Percentiles rank a stretch among this genome's conserved stretches.
Evolutionary conservation across 345 rosid species (phyloP).

Genomic region (Populus deltoides): DNA sequence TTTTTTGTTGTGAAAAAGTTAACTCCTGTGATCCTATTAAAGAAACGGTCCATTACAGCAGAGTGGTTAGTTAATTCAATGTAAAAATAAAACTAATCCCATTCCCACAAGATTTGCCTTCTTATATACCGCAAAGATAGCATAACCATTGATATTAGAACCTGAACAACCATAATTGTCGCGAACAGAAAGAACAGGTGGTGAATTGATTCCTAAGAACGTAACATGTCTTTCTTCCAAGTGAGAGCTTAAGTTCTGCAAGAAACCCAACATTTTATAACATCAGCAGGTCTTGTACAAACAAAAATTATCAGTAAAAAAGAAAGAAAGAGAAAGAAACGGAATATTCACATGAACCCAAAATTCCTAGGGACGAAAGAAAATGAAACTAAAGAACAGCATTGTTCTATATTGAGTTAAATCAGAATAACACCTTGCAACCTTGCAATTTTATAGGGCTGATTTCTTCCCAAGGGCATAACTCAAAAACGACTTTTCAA

Average conservation of each 20-base stretch:
- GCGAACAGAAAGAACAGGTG: constrained; percentile 57
- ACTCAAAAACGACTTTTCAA: too few relatives aligned
- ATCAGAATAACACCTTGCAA: too few relatives aligned
- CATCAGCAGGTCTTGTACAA: neutral
- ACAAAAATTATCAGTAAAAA: neutral
- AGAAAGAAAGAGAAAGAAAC: neutral
- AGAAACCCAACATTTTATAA: neutral
- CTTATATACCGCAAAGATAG: neutral
- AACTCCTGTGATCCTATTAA: constrained; percentile 31
- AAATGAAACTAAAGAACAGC: too few relatives aligned
- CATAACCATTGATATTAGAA: constrained; percentile 2
- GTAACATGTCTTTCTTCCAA: constrained; percentile 44
- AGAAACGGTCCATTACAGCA: neutral
- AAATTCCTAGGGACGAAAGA: neutral
- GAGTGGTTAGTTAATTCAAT: neutral
- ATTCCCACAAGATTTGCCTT: neutral
- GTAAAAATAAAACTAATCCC: neutral
- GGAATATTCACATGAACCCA: neutral
- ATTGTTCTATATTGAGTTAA: too few relatives aligned
- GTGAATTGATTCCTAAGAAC: constrained; percentile 50
- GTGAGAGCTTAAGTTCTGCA: constrained; percentile 55
- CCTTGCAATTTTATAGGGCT: too few relatives aligned
- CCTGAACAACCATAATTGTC: constrained; percentile 32
- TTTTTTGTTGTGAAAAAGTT: constrained; percentile 38
- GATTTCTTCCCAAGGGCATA: too few relatives aligned